Conservation (phyloP, 2,329 filamentous ascomycete genomes). For the Arthrobotrys conoides region DNA sequence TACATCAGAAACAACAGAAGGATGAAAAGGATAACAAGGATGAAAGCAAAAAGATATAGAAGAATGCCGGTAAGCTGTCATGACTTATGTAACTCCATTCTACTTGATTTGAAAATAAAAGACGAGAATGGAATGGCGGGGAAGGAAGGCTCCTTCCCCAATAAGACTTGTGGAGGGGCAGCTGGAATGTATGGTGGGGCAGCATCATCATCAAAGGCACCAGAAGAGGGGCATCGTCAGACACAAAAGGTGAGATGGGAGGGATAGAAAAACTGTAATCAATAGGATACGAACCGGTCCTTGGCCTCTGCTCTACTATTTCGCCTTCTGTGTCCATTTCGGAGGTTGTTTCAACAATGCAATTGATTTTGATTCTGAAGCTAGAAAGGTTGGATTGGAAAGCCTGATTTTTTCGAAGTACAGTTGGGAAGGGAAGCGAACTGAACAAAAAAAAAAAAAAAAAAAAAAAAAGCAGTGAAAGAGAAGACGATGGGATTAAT, state of each 20-base stretch:
- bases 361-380: not conserved
- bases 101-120: too few species aligned
- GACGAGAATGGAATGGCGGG: not conserved
- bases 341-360: constrained; percentile 6
- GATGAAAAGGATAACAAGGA: too few species aligned
- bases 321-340: constrained; percentile 42
- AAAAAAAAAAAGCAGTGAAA: too few species aligned
- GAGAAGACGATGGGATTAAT: too few species aligned
- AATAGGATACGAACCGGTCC: constrained; percentile 42
- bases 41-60: too few species aligned
- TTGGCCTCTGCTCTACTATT: constrained; percentile 33
- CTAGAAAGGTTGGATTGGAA: not conserved
- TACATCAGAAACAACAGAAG: too few species aligned
- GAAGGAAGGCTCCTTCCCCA: constrained; percentile 30
- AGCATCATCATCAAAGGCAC: constrained; percentile 7
- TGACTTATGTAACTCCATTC: too few species aligned
- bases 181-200: constrained; percentile 40
- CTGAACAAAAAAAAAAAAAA: too few species aligned
- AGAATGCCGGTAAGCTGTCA: too few species aligned
- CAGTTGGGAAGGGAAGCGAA: not conserved
- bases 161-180: constrained; percentile 45
- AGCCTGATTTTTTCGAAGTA: too few species aligned
- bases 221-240: constrained; percentile 45
- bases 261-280: not conserved
- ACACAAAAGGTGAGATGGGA: constrained; percentile 6